Conservation (phyloP, 2,329 filamentous ascomycete species). For the Colletotrichum neosansevieriae region DNA sequence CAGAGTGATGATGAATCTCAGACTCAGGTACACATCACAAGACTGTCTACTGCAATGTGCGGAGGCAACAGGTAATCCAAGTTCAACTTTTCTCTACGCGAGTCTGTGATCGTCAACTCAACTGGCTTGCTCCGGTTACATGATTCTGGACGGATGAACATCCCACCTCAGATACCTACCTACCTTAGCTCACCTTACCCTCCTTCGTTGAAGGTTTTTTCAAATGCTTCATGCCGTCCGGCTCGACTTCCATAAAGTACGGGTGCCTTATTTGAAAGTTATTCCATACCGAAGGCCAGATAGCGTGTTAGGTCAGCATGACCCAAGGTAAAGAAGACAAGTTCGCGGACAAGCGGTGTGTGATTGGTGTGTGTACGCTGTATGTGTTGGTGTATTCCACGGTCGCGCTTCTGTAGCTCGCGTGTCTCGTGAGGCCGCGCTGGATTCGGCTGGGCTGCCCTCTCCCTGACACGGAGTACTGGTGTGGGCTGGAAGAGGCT, state of each 20-base stretch:
- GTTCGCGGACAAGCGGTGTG: background rate
- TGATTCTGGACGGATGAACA: background rate
- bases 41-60: too few relatives aligned
- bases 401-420: background rate
- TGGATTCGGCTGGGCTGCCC: background rate
- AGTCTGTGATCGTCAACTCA: background rate
- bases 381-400: background rate
- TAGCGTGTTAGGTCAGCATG: too few relatives aligned
- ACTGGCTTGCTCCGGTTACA: background rate
- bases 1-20: too few relatives aligned
- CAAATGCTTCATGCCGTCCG: too few relatives aligned
- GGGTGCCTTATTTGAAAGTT: too few relatives aligned
- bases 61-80: too few relatives aligned
- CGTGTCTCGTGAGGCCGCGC: conserved; percentile 18
- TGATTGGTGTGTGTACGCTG: background rate
- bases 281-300: too few relatives aligned
- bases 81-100: background rate
- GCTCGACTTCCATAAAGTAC: too few relatives aligned
- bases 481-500: background rate
- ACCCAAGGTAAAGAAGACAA: background rate
- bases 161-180: background rate
- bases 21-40: too few relatives aligned
- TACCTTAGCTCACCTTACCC: background rate
- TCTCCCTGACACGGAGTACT: background rate
- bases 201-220: too few relatives aligned